A percentile compares a stretch with the other conserved stretches of the same genome.
These are phyloP conservation scores for Graphiopsis chlorocephala DNA, from an alignment of 2,329 filamentous ascomycete genomes.

Conservation along the genomic window DNA sequence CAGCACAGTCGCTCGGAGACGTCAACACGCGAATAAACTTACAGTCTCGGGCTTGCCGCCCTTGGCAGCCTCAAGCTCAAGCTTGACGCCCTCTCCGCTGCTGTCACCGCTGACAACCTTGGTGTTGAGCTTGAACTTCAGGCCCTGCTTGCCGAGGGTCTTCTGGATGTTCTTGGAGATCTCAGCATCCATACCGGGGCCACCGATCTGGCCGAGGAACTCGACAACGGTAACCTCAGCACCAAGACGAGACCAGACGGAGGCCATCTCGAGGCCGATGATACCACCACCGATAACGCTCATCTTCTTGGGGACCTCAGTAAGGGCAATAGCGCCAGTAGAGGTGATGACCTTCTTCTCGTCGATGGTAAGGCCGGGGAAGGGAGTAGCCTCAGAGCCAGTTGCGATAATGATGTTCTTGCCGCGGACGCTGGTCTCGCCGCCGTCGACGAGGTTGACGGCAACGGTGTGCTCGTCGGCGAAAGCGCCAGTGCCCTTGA, in stretches of 20 bases:
- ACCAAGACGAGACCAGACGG: constrained; percentile 93
- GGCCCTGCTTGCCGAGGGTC: constrained; percentile 90
- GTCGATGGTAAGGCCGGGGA: constrained; percentile 92
- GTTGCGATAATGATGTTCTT: constrained; percentile 99
- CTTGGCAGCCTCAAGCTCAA: constrained; percentile 88
- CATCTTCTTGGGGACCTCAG: constrained; percentile 93
- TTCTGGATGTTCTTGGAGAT: constrained; percentile 90
- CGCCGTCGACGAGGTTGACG: constrained; percentile 85
- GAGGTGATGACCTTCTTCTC: constrained; percentile 97
- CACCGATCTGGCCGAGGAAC: constrained; percentile 93
- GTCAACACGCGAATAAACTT: constrained; percentile 40
- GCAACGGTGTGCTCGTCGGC: constrained; percentile 76
- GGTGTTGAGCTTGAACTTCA: constrained; percentile 97
- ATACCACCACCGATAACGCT: constrained; percentile 97
- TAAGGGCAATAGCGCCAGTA: constrained; percentile 86
- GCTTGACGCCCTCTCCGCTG: constrained; percentile 71
- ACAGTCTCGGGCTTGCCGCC: constrained; percentile 92
- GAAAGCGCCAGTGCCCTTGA: constrained; percentile 89
- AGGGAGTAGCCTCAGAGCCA: constrained; percentile 90
- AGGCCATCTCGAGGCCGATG: constrained; percentile 96
- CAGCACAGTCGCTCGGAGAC: constrained; percentile 15
- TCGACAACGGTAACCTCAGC: constrained; percentile 96
- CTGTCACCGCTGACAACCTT: constrained; percentile 88
- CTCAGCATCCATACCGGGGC: constrained; percentile 94
- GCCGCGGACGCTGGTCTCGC: constrained; percentile 78